These are phyloP conservation scores for Moringa oleifera DNA, from an alignment of 345 rosid species.

Conservation along the genomic window DNA sequence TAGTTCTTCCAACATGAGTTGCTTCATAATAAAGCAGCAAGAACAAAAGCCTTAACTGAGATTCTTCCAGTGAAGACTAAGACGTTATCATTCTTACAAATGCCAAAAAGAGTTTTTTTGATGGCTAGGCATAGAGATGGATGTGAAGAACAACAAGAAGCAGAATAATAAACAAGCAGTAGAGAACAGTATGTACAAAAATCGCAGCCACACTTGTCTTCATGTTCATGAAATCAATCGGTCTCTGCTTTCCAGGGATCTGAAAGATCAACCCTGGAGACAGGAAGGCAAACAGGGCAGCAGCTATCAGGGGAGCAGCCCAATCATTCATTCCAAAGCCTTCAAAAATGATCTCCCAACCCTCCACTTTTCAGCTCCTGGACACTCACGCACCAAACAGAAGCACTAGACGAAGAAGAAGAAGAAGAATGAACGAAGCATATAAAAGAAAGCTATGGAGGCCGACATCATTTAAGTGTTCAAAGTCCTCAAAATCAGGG, in stretches of 20 bases:
- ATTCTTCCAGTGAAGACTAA: too few relatives aligned
- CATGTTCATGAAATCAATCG: constrained; percentile 78
- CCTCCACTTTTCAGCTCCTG: too few relatives aligned
- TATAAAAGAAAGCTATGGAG: neutral
- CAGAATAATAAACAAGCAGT: constrained; percentile 63
- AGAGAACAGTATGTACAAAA: constrained; percentile 64
- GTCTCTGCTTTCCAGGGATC: constrained; percentile 65
- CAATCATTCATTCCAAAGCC: constrained; percentile 57
- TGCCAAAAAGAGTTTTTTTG: too few relatives aligned
- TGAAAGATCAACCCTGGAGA: constrained; percentile 73
- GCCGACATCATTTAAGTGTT: neutral
- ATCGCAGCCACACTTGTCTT: constrained; percentile 76
- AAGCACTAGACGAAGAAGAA: too few relatives aligned
- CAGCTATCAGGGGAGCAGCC: constrained; percentile 86
- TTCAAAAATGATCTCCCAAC: neutral
- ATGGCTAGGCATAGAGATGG: constrained; percentile 50
- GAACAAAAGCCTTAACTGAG: too few relatives aligned
- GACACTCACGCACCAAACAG: too few relatives aligned
- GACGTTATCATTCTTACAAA: too few relatives aligned
- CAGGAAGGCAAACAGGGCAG: constrained; percentile 79
- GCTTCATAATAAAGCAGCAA: too few relatives aligned
- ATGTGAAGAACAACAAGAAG: constrained; percentile 62
- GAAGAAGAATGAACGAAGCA: constrained; percentile 6
- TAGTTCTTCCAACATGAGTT: too few relatives aligned
- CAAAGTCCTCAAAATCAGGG: constrained; percentile 5